A percentile compares a stretch with the other conserved stretches of the same genome.
These are phyloP conservation scores for Thalassiosira gravida DNA, from an alignment of 352 stramenopile species.

Conservation along the genomic window DNA sequence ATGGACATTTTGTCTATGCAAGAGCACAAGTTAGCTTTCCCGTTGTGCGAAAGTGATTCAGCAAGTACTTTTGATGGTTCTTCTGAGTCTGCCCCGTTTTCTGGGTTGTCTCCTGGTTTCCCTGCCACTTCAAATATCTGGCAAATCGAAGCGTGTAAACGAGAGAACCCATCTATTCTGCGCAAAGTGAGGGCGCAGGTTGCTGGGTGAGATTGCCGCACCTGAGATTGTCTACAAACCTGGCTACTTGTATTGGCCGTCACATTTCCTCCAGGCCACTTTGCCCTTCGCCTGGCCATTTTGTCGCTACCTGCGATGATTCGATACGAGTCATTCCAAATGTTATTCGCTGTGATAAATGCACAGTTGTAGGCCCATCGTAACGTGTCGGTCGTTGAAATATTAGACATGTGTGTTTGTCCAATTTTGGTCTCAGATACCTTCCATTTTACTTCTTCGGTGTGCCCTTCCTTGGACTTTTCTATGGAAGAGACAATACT, in stretches of 20 bases:
- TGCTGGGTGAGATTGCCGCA: too few relatives aligned
- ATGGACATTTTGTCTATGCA: constrained; percentile 46
- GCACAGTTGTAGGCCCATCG: constrained; percentile 34
- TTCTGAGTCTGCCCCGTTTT: neutral
- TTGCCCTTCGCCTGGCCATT: too few relatives aligned
- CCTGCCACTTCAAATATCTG: constrained; percentile 32
- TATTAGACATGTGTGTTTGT: constrained; percentile 18
- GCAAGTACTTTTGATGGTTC: constrained; percentile 19
- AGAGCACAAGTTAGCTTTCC: constrained; percentile 44
- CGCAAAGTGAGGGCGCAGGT: constrained; percentile 21
- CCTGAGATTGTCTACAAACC: too few relatives aligned
- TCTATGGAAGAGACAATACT: neutral
- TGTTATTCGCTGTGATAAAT: too few relatives aligned
- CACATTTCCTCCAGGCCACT: too few relatives aligned
- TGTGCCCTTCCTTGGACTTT: constrained; percentile 6
- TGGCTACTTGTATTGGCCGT: too few relatives aligned
- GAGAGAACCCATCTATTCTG: constrained; percentile 22
- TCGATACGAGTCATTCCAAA: too few relatives aligned
- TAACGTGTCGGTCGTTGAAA: constrained; percentile 21
- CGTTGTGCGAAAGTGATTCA: constrained; percentile 31
- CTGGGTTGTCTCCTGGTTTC: neutral
- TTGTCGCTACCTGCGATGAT: too few relatives aligned
- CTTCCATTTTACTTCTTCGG: neutral
- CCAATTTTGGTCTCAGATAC: neutral
- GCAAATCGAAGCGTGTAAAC: constrained; percentile 26